Evolutionary conservation across 1,284 basidiomycete genomes (phyloP).

Genomic region (Cryptococcus sp.): DNA sequence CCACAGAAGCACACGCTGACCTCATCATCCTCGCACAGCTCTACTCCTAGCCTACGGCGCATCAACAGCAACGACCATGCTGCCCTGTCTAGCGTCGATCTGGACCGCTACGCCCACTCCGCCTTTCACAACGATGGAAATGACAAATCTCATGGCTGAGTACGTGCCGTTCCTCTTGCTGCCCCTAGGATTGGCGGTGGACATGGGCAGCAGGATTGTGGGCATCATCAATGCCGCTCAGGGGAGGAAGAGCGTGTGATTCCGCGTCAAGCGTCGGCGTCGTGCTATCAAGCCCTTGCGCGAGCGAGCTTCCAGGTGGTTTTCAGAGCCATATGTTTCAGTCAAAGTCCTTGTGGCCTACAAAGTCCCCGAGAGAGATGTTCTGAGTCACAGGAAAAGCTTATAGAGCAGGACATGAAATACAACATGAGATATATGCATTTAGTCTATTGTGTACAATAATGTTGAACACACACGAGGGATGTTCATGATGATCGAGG

Average conservation of each 20-base stretch:
- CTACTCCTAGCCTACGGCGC: conserved; percentile 70
- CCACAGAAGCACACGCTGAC: neutral
- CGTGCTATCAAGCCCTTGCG: no score
- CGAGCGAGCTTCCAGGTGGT: no score
- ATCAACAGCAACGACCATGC: conserved; percentile 72
- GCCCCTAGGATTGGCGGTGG: conserved; percentile 69
- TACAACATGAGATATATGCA: conserved; percentile 6
- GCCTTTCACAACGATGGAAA: conserved; percentile 30
- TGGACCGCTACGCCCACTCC: conserved; percentile 46
- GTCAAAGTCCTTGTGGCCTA: no score
- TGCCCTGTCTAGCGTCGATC: conserved; percentile 68
- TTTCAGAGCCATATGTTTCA: no score
- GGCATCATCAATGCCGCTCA: conserved; percentile 25
- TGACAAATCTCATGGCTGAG: conserved; percentile 65
- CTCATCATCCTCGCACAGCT: conserved; percentile 43
- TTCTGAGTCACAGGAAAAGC: no score
- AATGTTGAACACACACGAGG: neutral
- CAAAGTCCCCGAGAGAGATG: no score
- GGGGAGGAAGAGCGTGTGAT: conserved; percentile 22
- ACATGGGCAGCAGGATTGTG: conserved; percentile 59
- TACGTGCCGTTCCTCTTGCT: conserved; percentile 76
- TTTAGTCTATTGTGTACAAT: conserved; percentile 2
- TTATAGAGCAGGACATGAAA: neutral
- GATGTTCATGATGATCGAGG: no score
- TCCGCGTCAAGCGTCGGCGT: no score